Percentiles rank a stretch among this genome's conserved stretches.
Conservation (phyloP, 169 alveolate genomes). For the Cryptosporidium parvum region DNA sequence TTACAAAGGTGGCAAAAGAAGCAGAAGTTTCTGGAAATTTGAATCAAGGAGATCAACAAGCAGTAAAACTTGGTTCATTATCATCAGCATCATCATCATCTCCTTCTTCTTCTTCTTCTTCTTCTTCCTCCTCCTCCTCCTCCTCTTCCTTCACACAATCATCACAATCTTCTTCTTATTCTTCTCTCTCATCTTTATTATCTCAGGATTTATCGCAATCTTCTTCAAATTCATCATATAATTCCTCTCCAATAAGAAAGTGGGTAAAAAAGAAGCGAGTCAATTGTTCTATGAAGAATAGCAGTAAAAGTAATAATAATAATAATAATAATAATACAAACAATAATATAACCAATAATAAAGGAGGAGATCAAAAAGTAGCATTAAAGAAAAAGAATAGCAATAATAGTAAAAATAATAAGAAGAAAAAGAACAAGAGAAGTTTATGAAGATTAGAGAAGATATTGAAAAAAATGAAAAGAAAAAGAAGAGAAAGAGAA, state of each 20-base stretch:
- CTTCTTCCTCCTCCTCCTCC: constrained; percentile 15
- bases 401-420: no score
- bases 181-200: not conserved
- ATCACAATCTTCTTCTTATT: no score
- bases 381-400: not conserved
- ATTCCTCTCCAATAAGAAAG: not conserved
- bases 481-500: no score
- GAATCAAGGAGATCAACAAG: not conserved
- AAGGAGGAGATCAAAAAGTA: not conserved
- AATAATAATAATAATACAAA: no score
- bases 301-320: not conserved
- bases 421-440: no score
- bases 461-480: no score
- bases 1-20: not conserved
- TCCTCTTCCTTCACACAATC: not conserved
- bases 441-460: no score
- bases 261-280: not conserved
- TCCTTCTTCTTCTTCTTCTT: not conserved
- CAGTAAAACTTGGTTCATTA: not conserved
- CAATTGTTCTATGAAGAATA: not conserved
- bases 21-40: not conserved
- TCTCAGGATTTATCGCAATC: not conserved
- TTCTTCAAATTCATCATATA: not conserved
- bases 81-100: not conserved
- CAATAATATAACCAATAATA: not conserved